Evolutionary conservation across 768 basidiomycete species (phyloP).

Genomic region (Albatrellus ellisii): DNA sequence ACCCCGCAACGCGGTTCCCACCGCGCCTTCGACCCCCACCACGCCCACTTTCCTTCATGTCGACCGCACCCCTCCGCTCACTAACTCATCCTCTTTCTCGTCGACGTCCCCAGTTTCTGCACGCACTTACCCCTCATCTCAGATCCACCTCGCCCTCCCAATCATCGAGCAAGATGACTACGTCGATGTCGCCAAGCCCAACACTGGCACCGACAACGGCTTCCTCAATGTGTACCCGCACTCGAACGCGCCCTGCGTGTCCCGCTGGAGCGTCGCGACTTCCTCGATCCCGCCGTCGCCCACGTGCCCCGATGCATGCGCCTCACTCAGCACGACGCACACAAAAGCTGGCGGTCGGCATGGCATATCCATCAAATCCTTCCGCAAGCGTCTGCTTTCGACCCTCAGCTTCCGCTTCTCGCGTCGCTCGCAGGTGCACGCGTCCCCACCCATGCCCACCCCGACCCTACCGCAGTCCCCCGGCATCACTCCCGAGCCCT

Average conservation of each 20-base stretch:
- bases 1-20: background rate
- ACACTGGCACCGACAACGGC: background rate
- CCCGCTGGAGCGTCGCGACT: conserved; percentile 13
- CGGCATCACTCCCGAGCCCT: background rate
- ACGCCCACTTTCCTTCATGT: background rate
- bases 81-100: conserved; percentile 1
- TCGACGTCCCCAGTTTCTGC: background rate
- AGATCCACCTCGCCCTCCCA: conserved; percentile 2
- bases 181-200: background rate
- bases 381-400: conserved; percentile 12
- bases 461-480: background rate
- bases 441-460: conserved; percentile 3
- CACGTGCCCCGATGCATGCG: too few species aligned
- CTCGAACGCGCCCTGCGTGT: conserved; percentile 11
- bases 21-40: conserved; percentile 10
- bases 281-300: too few species aligned
- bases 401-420: conserved; percentile 12
- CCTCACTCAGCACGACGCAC: too few species aligned
- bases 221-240: background rate
- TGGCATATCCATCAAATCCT: conserved; percentile 5
- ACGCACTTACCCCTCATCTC: background rate
- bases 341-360: too few species aligned
- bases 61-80: conserved; percentile 1
- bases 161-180: conserved; percentile 1
- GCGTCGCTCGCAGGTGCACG: background rate